Evolutionary conservation across 176 grass and related monocot genomes (phyloP).

Genomic region (Ananas comosus): DNA sequence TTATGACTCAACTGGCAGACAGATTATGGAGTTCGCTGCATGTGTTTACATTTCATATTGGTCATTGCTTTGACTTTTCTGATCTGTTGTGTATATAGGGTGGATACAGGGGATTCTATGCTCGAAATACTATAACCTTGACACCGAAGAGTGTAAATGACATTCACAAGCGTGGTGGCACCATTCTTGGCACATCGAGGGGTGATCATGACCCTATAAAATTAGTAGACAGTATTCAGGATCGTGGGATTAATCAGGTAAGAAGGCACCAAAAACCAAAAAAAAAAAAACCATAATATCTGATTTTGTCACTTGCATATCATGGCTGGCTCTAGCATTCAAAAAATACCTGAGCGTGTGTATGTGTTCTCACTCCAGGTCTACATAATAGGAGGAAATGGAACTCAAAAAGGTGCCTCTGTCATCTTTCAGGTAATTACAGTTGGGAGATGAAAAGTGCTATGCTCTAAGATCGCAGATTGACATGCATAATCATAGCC

Average conservation of each 20-base stretch:
- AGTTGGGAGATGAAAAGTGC: neutral
- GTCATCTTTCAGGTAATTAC: conserved; percentile 76
- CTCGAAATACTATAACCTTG: conserved; percentile 73
- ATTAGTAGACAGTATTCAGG: conserved; percentile 92
- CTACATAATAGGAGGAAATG: conserved; percentile 95
- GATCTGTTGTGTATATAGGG: conserved; percentile 33
- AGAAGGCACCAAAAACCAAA: neutral
- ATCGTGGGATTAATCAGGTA: conserved; percentile 98
- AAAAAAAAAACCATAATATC: neutral
- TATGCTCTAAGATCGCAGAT: no score
- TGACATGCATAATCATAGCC: no score
- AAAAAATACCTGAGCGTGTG: neutral
- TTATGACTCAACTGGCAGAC: neutral
- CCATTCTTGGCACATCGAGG: conserved; percentile 79
- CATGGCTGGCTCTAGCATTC: no score
- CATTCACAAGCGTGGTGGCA: conserved; percentile 92
- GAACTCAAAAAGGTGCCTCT: conserved; percentile 87
- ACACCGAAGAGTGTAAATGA: conserved; percentile 94
- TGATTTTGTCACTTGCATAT: neutral
- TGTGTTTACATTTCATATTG: neutral
- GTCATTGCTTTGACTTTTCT: neutral
- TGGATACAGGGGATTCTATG: conserved; percentile 98
- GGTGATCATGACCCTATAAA: conserved; percentile 88
- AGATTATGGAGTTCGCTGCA: neutral
- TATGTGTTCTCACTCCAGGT: conserved; percentile 35